These are phyloP conservation scores for Sporodiniella umbellata DNA, from an alignment of 371 early-diverging fungal species.

Conservation along the genomic window DNA sequence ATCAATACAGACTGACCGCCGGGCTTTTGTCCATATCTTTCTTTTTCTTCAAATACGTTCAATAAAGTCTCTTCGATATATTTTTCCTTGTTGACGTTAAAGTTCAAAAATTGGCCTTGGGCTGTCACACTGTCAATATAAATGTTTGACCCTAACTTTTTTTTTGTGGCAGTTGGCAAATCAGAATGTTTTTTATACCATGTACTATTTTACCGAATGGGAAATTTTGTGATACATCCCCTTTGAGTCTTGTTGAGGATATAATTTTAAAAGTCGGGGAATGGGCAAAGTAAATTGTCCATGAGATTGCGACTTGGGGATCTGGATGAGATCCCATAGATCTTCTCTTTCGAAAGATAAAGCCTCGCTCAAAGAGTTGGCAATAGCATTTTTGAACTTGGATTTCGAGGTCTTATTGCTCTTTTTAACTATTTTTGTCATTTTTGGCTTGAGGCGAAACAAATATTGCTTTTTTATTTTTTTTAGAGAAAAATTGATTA, in stretches of 20 bases:
- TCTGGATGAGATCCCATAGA: not conserved
- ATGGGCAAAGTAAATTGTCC: not conserved
- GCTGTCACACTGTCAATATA: slow-evolving; percentile 50
- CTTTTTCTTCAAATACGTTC: slow-evolving; percentile 38
- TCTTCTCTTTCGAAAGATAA: not conserved
- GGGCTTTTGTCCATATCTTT: slow-evolving; percentile 25
- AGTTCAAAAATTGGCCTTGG: slow-evolving; percentile 72
- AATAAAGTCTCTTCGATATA: slow-evolving; percentile 51
- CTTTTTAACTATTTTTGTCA: not conserved
- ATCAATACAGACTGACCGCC: slow-evolving; percentile 63
- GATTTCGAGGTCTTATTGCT: not conserved
- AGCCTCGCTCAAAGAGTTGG: not conserved
- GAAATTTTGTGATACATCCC: not conserved
- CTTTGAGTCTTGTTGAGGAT: not conserved
- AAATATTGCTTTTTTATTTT: too few species aligned
- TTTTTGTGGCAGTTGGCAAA: not conserved
- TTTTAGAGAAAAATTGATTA: too few species aligned
- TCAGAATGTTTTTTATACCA: too few species aligned
- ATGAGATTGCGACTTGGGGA: not conserved
- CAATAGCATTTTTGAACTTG: not conserved
- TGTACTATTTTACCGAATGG: not conserved
- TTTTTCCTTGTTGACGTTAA: slow-evolving; percentile 52
- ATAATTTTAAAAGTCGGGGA: not conserved
- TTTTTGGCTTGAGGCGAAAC: too few species aligned
- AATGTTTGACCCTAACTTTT: slow-evolving; percentile 24